Evolutionary conservation across 2,329 filamentous ascomycete genomes (phyloP).

Genomic region (Pezicula carpinea): DNA sequence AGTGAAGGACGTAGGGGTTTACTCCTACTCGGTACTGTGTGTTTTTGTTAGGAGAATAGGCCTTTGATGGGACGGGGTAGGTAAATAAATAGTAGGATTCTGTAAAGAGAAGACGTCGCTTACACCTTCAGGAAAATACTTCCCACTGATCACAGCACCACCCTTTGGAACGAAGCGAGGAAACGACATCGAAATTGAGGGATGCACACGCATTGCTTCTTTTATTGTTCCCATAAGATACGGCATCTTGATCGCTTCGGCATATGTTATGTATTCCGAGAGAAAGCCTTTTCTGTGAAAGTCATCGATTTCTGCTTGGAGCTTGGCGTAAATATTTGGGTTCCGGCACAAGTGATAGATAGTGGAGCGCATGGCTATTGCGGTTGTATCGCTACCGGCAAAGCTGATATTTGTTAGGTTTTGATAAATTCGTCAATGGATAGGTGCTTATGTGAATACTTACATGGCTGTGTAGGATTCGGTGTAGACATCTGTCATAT

Average conservation of each 20-base stretch:
- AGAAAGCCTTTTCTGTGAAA: not conserved
- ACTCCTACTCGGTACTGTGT: conserved; percentile 9
- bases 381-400: conserved; percentile 3
- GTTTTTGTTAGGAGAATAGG: not conserved
- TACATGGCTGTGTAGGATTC: conserved; percentile 2
- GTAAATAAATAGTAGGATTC: not conserved
- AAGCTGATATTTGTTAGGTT: conserved; percentile 1
- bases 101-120: too few relatives aligned
- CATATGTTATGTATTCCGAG: conserved; percentile 1
- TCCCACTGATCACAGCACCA: conserved; percentile 2
- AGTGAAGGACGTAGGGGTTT: not conserved
- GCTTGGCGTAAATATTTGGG: not conserved
- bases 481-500: not conserved
- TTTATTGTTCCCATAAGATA: conserved; percentile 4
- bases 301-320: conserved; percentile 2
- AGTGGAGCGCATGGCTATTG: conserved; percentile 4
- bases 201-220: conserved; percentile 7
- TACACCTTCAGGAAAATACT: conserved; percentile 3
- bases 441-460: not conserved
- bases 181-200: not conserved
- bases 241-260: conserved; percentile 3
- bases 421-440: too few relatives aligned
- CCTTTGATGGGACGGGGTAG: not conserved
- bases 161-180: conserved; percentile 4
- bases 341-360: conserved; percentile 5